These are phyloP conservation scores for Cicer bijugum DNA, from an alignment of 306 rosid species.

Conservation along the genomic window DNA sequence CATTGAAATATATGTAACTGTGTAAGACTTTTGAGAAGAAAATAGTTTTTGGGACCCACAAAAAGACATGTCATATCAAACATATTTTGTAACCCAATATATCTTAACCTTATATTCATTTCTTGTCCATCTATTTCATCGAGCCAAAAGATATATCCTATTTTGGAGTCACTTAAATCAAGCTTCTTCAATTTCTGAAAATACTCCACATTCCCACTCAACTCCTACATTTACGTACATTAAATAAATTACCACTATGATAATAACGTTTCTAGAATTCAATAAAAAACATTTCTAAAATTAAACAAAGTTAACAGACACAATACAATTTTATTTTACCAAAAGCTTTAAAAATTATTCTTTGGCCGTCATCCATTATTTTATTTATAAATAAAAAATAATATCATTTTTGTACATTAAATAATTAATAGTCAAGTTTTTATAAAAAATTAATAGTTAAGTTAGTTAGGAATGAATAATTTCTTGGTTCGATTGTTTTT, in stretches of 20 bases:
- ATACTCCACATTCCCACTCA: neutral
- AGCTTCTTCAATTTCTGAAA: neutral
- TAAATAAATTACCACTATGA: neutral
- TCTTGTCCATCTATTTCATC: neutral
- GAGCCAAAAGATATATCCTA: neutral
- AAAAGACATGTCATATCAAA: neutral
- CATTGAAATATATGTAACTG: neutral
- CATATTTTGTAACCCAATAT: fast-evolving
- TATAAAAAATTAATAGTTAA: no score
- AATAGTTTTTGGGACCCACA: neutral
- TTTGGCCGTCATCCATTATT: no score
- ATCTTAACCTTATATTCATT: neutral
- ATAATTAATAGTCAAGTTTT: no score
- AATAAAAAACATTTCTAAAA: no score
- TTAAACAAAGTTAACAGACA: no score
- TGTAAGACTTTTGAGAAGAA: neutral
- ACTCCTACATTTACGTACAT: neutral
- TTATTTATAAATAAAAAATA: no score
- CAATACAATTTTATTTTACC: no score
- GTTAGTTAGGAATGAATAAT: no score
- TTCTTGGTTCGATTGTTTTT: no score
- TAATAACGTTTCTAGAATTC: neutral
- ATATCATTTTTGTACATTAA: no score
- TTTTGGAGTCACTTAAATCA: fast-evolving
- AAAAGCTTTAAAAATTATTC: no score